Percentiles rank a stretch among this genome's conserved stretches.
Evolutionary conservation across 2,329 filamentous ascomycete genomes (phyloP).

Genomic region (Coccinonectria pachysandricola): DNA sequence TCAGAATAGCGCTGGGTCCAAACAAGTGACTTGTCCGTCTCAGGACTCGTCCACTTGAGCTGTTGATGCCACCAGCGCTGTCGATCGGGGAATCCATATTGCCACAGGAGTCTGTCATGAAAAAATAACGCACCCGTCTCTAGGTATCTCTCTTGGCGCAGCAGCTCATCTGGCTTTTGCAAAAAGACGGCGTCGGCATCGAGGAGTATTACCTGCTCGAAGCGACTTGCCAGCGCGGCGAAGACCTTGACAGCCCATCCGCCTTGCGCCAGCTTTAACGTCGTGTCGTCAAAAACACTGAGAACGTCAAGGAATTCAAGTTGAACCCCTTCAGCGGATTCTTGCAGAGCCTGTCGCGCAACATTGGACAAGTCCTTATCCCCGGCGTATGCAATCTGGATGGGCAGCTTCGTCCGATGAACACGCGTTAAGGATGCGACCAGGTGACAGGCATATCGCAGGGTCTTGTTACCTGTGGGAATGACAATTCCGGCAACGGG

Average conservation of each 20-base stretch:
- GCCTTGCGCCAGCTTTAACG: conserved; percentile 18
- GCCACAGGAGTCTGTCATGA: conserved; percentile 31
- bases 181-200: conserved; percentile 31
- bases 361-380: conserved; percentile 19
- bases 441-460: conserved; percentile 27
- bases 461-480: conserved; percentile 19
- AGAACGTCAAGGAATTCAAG: conserved; percentile 25
- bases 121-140: conserved; percentile 28
- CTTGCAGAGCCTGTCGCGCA: conserved; percentile 16
- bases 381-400: conserved; percentile 28
- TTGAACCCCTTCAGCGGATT: conserved; percentile 6
- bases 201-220: conserved; percentile 27
- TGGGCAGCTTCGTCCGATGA: conserved; percentile 22
- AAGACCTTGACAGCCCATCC: conserved; percentile 34
- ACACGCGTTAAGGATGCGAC: conserved; percentile 22
- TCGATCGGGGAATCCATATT: conserved; percentile 22
- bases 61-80: conserved; percentile 29
- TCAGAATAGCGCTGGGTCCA: conserved; percentile 31
- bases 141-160: conserved; percentile 21
- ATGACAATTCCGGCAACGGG: conserved; percentile 25
- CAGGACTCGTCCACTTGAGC: conserved; percentile 24
- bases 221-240: conserved; percentile 26
- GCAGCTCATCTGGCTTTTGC: conserved; percentile 24
- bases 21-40: conserved; percentile 25
- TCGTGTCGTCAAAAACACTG: conserved; percentile 23